Conservation (phyloP, 148 eudicot genomes). For the Vaccinium macrocarpon region DNA sequence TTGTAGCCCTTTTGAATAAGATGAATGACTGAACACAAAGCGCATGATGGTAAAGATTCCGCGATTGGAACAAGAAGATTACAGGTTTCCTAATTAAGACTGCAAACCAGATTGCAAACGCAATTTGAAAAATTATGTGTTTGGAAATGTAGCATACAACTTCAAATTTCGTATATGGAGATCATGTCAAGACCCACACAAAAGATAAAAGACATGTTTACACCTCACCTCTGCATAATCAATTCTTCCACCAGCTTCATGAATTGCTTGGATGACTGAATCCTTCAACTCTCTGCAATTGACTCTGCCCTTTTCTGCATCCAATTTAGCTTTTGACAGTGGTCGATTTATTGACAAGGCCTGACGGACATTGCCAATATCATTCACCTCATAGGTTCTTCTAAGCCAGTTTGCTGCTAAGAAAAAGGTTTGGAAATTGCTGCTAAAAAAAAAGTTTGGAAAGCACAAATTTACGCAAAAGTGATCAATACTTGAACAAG, state of each 20-base stretch:
- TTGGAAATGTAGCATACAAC: neutral
- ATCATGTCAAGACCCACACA: neutral
- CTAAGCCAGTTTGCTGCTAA: neutral
- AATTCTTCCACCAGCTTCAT: slow-evolving; percentile 73
- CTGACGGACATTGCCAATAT: slow-evolving; percentile 32
- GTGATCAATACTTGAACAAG: neutral
- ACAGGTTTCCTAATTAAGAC: neutral
- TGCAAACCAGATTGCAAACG: neutral
- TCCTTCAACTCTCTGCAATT: slow-evolving; percentile 52
- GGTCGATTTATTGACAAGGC: slow-evolving; percentile 76
- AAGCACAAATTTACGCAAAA: neutral
- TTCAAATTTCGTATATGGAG: neutral
- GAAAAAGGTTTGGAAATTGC: too few species aligned
- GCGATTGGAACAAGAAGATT: neutral
- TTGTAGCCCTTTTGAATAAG: neutral
- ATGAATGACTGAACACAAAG: neutral
- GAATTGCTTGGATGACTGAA: slow-evolving; percentile 47
- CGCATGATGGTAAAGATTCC: neutral
- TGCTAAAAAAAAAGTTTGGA: neutral
- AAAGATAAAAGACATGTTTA: neutral
- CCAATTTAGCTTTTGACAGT: slow-evolving; percentile 58
- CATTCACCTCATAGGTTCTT: neutral
- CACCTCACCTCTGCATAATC: slow-evolving; percentile 85
- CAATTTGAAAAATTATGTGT: neutral
- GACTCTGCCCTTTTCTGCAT: slow-evolving; percentile 49